These are phyloP conservation scores for Herpotrichia juniperi DNA, from an alignment of 2,329 filamentous ascomycete genomes.

Conservation along the genomic window DNA sequence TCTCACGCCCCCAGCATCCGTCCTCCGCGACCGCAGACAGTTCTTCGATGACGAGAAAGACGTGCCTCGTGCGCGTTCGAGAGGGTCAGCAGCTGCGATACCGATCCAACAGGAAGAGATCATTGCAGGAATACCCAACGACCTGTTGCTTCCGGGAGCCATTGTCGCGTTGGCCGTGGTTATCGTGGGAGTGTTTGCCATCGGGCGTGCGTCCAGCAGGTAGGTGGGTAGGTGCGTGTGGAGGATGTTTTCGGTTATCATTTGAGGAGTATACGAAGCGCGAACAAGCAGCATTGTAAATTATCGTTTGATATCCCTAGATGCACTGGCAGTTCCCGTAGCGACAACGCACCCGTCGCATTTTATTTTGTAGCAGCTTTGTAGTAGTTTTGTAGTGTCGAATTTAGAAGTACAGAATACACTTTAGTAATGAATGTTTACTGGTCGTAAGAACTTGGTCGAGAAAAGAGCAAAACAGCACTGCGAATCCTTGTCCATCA, in stretches of 20 bases:
- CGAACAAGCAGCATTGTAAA: slow-evolving; percentile 14
- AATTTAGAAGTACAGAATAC: not conserved
- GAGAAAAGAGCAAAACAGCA: too few species aligned
- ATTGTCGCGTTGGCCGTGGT: slow-evolving; percentile 95
- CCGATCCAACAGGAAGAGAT: slow-evolving; percentile 73
- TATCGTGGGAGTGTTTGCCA: slow-evolving; percentile 89
- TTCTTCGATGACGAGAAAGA: slow-evolving; percentile 63
- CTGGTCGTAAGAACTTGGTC: too few species aligned
- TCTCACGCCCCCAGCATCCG: slow-evolving; percentile 59
- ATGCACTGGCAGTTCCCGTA: slow-evolving; percentile 10
- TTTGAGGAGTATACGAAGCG: slow-evolving; percentile 6
- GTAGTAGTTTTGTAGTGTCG: slow-evolving; percentile 9
- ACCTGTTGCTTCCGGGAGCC: slow-evolving; percentile 88
- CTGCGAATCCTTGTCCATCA: too few species aligned
- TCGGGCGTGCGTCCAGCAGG: slow-evolving; percentile 69
- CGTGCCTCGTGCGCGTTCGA: slow-evolving; percentile 51
- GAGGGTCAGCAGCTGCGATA: slow-evolving; percentile 52
- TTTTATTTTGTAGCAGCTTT: slow-evolving; percentile 16
- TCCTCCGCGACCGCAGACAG: slow-evolving; percentile 54
- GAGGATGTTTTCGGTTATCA: slow-evolving; percentile 2
- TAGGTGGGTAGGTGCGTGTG: slow-evolving; percentile 46
- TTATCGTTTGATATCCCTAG: slow-evolving; percentile 28
- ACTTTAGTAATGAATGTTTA: not conserved
- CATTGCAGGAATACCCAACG: slow-evolving; percentile 91
- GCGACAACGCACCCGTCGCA: slow-evolving; percentile 8